A percentile compares a stretch with the other conserved stretches of the same genome.
Evolutionary conservation across 2,329 filamentous ascomycete species (phyloP).

Genomic region (Colletotrichum sp.): DNA sequence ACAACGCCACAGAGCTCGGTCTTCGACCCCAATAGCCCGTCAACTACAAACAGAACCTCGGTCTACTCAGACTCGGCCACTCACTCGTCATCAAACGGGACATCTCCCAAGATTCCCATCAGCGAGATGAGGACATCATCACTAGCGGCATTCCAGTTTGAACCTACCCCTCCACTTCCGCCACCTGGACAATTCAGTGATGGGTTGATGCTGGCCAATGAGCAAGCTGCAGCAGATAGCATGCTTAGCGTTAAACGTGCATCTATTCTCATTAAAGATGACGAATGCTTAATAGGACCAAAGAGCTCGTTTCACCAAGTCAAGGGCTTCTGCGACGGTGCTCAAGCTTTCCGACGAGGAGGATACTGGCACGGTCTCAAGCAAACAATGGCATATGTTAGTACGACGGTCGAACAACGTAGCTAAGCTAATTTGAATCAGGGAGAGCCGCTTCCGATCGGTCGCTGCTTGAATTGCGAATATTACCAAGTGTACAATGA

Average conservation of each 20-base stretch:
- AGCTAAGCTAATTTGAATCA: conserved; percentile 7
- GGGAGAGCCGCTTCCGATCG: conserved; percentile 23
- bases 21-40: conserved; percentile 7
- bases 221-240: background rate
- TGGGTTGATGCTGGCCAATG: conserved; percentile 18
- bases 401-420: background rate
- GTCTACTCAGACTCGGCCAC: conserved; percentile 2
- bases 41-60: conserved; percentile 14
- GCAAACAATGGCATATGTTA: conserved; percentile 24
- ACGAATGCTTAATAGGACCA: conserved; percentile 29
- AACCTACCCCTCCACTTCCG: background rate
- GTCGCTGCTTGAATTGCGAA: conserved; percentile 30
- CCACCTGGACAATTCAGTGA: background rate
- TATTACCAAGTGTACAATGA: conserved; percentile 32
- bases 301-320: conserved; percentile 39
- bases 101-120: background rate
- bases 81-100: background rate
- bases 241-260: background rate
- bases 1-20: background rate
- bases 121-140: conserved; percentile 1
- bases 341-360: conserved; percentile 37
- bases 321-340: conserved; percentile 43
- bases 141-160: background rate
- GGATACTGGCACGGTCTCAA: conserved; percentile 41
- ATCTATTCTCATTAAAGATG: background rate